Base-by-base conservation (phyloP, 495 filamentous ascomycete genomes). In the Pyronema domesticum region DNA sequence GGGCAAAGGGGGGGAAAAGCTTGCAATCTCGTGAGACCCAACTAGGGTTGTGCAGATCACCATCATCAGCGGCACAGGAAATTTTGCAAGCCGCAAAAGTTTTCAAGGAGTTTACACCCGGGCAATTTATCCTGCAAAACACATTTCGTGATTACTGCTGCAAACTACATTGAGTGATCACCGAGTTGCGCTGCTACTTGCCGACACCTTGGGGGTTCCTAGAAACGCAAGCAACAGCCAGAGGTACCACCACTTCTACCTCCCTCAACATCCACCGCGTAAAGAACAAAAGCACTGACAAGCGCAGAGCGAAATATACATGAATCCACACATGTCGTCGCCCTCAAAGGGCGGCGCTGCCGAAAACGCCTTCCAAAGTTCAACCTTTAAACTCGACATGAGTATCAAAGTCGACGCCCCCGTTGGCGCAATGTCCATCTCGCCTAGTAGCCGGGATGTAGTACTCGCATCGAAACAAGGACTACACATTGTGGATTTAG, bases 401-500 rank as follows among this genome's bases (percentile, higher is more conserved):
- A 83, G 80, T 4, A 85, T 96, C 60, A 78, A 83, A 62, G 83
- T 95, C 37, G 81, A 87, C 61, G 86, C 83, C 54, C 76, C 81
- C 13, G 78, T 83, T 42, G 79, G 80, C 11, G 80, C 81, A 7
- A 81, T 81, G 69, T 65, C 89, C 30, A 95, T 96, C 67, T 94
- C 89, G 1, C 89, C 89, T 10, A 89, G 81, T 60, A 91, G 89
- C 37, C 76, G 89, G 57, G 89, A 96, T 74, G 80, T 96, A 17
- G 89, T 91, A 10, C 73, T 96, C 55, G 89, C 86, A 48, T 94
- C 89, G 73, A 83, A 72, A 19, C 74, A 89, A 58, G 89, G 89
- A 23, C 77, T 96, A 36, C 82, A 91, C 68, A 84, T 96, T 61
- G 88, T 96, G 54, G 89, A 96, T 58, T 76, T 96, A 43, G 89